Conservation (phyloP, 1,284 basidiomycete species). For the Moesziomyces globuligerus region DNA sequence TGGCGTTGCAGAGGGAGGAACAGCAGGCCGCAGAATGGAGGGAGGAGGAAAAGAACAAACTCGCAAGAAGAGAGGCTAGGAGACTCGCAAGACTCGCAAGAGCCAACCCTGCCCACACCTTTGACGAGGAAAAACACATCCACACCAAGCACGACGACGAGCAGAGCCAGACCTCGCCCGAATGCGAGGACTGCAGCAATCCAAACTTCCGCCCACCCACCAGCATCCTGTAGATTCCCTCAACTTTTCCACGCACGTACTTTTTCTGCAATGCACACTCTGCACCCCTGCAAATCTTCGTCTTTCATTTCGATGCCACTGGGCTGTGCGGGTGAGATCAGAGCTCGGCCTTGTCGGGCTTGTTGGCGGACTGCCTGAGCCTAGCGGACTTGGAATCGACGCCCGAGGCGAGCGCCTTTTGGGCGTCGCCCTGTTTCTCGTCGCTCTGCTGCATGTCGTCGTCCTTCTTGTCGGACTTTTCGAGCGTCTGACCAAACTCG, state of each 20-base stretch:
- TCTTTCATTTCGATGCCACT: not conserved
- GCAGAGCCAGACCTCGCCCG: not conserved
- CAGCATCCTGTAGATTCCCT: constrained; percentile 34
- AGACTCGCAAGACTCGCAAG: constrained; percentile 9
- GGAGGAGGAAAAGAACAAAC: constrained; percentile 22
- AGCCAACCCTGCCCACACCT: not conserved
- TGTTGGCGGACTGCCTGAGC: no score
- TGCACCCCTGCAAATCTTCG: not conserved
- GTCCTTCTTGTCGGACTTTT: constrained; percentile 18
- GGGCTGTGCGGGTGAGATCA: no score
- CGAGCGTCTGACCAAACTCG: constrained; percentile 82
- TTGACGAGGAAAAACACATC: constrained; percentile 29
- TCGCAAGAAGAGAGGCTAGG: constrained; percentile 23
- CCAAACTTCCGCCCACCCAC: constrained; percentile 30
- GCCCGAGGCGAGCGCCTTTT: constrained; percentile 8
- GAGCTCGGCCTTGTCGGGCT: no score
- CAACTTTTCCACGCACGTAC: no score
- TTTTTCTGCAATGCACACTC: not conserved
- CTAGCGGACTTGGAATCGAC: no score
- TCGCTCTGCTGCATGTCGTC: constrained; percentile 7
- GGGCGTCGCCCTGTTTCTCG: constrained; percentile 4
- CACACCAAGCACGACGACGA: constrained; percentile 2
- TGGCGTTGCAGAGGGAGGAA: constrained; percentile 49
- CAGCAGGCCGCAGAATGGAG: constrained; percentile 28
- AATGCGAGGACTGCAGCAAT: constrained; percentile 35